A percentile compares a stretch with the other conserved stretches of the same genome.
phyloP scores from a whole-genome alignment of 2,329 filamentous ascomycete genomes.

The Ascochyta pisi region DNA sequence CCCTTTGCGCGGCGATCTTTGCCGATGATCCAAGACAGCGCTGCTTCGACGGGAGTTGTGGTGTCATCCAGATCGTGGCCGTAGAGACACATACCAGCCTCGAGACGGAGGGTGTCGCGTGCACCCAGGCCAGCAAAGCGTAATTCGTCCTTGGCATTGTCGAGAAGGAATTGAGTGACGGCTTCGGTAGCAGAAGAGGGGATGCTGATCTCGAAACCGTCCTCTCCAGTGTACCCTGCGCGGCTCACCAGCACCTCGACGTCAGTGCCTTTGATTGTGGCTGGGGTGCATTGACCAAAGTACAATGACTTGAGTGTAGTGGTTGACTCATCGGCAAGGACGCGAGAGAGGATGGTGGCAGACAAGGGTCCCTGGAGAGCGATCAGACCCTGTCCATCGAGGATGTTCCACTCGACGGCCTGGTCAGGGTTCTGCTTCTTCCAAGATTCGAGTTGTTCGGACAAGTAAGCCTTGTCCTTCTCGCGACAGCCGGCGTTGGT shows the following conservation, averaged over 20 bases:
- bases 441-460: slow-evolving; percentile 67
- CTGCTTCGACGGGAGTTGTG: slow-evolving; percentile 72
- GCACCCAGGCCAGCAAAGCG: slow-evolving; percentile 88
- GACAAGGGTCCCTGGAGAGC: slow-evolving; percentile 88
- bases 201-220: slow-evolving; percentile 96
- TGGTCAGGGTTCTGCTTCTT: slow-evolving; percentile 47
- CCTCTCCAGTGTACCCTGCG: slow-evolving; percentile 95
- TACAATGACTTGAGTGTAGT: slow-evolving; percentile 65
- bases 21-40: slow-evolving; percentile 81
- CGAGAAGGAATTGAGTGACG: slow-evolving; percentile 74
- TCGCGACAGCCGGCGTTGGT: slow-evolving; percentile 92
- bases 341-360: slow-evolving; percentile 69
- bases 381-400: slow-evolving; percentile 77
- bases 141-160: slow-evolving; percentile 67
- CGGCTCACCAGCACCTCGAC: slow-evolving; percentile 75
- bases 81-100: slow-evolving; percentile 99
- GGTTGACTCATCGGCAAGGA: slow-evolving; percentile 62
- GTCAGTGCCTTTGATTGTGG: slow-evolving; percentile 67
- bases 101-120: slow-evolving; percentile 87
- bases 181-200: slow-evolving; percentile 68
- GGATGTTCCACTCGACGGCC: slow-evolving; percentile 71
- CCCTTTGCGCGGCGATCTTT: slow-evolving; percentile 74
- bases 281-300: slow-evolving; percentile 78
- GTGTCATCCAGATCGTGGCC: slow-evolving; percentile 93
- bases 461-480: slow-evolving; percentile 83